Conservation (phyloP, 345 rosid genomes). For the Nasturtium officinale region DNA sequence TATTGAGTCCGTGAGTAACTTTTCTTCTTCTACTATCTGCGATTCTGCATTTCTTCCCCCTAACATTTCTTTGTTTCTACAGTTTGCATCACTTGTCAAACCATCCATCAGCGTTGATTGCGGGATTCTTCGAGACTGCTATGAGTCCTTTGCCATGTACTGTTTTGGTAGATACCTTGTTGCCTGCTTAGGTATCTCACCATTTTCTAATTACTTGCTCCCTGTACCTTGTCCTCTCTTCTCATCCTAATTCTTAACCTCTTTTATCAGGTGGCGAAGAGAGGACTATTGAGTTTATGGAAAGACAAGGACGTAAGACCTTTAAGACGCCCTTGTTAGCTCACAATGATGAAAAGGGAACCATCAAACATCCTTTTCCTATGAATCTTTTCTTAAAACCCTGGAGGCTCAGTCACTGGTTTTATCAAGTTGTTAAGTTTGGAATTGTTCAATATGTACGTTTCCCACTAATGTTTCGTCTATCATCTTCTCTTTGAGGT, state of each 20-base stretch:
- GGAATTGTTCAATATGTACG: slow-evolving; percentile 99
- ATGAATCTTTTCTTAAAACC: slow-evolving; percentile 77
- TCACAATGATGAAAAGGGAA: slow-evolving; percentile 59
- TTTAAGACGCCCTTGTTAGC: slow-evolving; percentile 68
- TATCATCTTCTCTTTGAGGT: slow-evolving; percentile 3
- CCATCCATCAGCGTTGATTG: slow-evolving; percentile 91
- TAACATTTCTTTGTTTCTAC: slow-evolving; percentile 29
- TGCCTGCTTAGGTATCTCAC: slow-evolving; percentile 99
- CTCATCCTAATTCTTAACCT: slow-evolving; percentile 2
- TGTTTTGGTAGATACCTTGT: slow-evolving; percentile 99
- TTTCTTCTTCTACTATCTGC: no score
- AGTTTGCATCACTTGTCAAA: slow-evolving; percentile 88
- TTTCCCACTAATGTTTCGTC: slow-evolving; percentile 36
- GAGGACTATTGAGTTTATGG: slow-evolving; percentile 86
- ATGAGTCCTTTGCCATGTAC: slow-evolving; percentile 99
- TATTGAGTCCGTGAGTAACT: slow-evolving; percentile 78
- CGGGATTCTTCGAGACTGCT: slow-evolving; percentile 93
- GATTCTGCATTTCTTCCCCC: slow-evolving; percentile 10
- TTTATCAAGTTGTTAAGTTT: slow-evolving; percentile 92
- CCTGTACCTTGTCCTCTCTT: no score
- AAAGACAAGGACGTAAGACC: slow-evolving; percentile 77
- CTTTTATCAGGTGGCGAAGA: slow-evolving; percentile 78
- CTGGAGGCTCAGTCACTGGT: slow-evolving; percentile 95
- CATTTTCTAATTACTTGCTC: no score
- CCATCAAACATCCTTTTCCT: slow-evolving; percentile 84